phyloP scores from a whole-genome alignment of 208 protist genomes.

The Trypanosoma brucei region DNA sequence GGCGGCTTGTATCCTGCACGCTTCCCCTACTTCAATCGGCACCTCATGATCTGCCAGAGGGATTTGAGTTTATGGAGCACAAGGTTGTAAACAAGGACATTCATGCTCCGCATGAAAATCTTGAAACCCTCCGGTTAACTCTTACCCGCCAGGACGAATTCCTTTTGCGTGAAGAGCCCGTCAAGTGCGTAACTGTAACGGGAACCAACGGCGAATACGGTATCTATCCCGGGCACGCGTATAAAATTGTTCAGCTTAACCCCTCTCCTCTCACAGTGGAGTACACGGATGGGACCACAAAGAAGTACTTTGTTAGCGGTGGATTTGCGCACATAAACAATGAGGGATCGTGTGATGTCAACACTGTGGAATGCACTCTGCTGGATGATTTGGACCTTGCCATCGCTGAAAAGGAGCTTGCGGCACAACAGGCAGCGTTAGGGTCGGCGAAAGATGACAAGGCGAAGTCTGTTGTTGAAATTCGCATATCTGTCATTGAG shows the following conservation, averaged over 20 bases:
- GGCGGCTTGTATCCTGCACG: conserved; percentile 55
- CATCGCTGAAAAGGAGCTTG: conserved; percentile 77
- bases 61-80: conserved; percentile 81
- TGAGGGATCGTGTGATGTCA: conserved; percentile 88
- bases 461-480: conserved; percentile 73
- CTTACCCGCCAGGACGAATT: conserved; percentile 90
- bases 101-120: conserved; percentile 70
- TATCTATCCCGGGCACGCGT: conserved; percentile 85
- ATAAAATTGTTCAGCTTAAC: conserved; percentile 80
- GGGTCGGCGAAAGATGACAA: conserved; percentile 73
- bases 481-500: conserved; percentile 79
- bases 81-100: conserved; percentile 88
- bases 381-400: conserved; percentile 73
- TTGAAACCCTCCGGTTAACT: conserved; percentile 79
- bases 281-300: conserved; percentile 59
- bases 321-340: conserved; percentile 91
- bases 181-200: conserved; percentile 81
- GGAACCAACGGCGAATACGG: conserved; percentile 80
- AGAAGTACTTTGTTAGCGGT: conserved; percentile 85
- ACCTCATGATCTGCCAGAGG: conserved; percentile 59
- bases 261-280: conserved; percentile 75
- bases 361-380: conserved; percentile 86
- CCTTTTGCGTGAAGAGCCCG: conserved; percentile 65
- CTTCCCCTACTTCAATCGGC: conserved; percentile 38
- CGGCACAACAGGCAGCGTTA: conserved; percentile 57